These are phyloP conservation scores for Camellia oleifera DNA, from an alignment of 179 eudicot genomes.

Conservation along the genomic window DNA sequence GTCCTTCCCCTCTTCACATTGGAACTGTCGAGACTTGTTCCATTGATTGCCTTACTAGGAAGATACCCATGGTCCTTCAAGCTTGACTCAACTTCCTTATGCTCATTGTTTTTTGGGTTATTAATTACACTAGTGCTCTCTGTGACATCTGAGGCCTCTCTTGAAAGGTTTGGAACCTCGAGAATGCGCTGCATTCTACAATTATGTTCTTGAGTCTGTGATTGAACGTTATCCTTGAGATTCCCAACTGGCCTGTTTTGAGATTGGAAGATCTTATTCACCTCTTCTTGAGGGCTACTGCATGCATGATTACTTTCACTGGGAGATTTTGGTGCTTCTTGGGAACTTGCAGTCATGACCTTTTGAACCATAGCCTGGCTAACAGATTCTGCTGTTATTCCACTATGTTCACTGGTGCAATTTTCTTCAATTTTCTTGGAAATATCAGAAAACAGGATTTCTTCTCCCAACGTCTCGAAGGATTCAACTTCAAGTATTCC, in stretches of 20 bases:
- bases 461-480: constrained; percentile 29
- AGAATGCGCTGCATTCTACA: constrained; percentile 25
- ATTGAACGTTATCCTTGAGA: constrained; percentile 18
- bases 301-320: constrained; percentile 32
- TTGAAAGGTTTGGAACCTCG: constrained; percentile 22
- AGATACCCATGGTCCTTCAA: constrained; percentile 16
- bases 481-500: constrained; percentile 27
- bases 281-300: constrained; percentile 40
- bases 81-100: constrained; percentile 29
- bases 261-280: constrained; percentile 28
- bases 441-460: constrained; percentile 30
- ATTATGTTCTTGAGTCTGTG: constrained; percentile 22
- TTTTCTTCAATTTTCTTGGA: constrained; percentile 36
- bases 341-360: constrained; percentile 19
- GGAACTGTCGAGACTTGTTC: constrained; percentile 7
- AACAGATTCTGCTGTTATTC: constrained; percentile 46
- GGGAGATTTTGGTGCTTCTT: constrained; percentile 31
- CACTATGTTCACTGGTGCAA: constrained; percentile 46
- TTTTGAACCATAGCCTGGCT: constrained; percentile 25
- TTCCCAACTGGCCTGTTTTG: constrained; percentile 17
- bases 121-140: constrained; percentile 37
- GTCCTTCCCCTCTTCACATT: constrained; percentile 26
- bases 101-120: constrained; percentile 20
- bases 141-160: constrained; percentile 31
- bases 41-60: constrained; percentile 12